Evolutionary conservation across 306 rosid genomes (phyloP).

Genomic region (Malus sieversii): DNA sequence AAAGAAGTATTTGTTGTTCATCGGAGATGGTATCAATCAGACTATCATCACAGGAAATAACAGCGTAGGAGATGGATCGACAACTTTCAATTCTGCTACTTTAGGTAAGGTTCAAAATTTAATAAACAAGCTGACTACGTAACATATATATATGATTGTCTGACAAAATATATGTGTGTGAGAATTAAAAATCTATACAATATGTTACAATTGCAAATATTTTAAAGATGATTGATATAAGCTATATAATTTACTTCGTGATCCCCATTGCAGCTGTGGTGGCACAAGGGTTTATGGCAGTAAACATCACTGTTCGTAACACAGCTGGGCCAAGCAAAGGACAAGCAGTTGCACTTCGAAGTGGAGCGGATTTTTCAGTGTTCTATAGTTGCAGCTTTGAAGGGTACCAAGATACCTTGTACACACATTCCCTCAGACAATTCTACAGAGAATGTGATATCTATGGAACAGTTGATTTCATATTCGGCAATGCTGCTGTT

Average conservation of each 20-base stretch:
- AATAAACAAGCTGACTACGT: neutral
- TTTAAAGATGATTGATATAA: too few species aligned
- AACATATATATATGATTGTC: neutral
- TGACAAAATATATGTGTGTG: too few species aligned
- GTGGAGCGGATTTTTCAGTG: slow-evolving; percentile 25
- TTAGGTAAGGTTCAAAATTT: slow-evolving; percentile 12
- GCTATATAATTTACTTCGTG: too few species aligned
- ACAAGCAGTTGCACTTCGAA: slow-evolving; percentile 41
- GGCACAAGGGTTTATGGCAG: slow-evolving; percentile 30
- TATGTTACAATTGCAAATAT: neutral
- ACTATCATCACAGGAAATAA: slow-evolving; percentile 31
- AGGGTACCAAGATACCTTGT: slow-evolving; percentile 38
- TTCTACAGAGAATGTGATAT: slow-evolving; percentile 40
- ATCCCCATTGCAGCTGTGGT: slow-evolving; percentile 20
- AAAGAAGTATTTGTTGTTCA: slow-evolving; percentile 33
- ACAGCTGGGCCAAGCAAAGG: slow-evolving; percentile 32
- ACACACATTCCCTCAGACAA: slow-evolving; percentile 34
- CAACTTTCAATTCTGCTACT: slow-evolving; percentile 34
- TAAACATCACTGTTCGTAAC: slow-evolving; percentile 27
- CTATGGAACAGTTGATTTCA: slow-evolving; percentile 39
- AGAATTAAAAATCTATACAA: neutral
- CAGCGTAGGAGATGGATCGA: slow-evolving; percentile 29
- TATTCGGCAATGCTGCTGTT: slow-evolving; percentile 34
- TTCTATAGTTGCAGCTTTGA: slow-evolving; percentile 39
- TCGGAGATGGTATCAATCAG: slow-evolving; percentile 39